Base-by-base conservation (phyloP, 768 basidiomycete species). In the Tulasnella sp. region DNA sequence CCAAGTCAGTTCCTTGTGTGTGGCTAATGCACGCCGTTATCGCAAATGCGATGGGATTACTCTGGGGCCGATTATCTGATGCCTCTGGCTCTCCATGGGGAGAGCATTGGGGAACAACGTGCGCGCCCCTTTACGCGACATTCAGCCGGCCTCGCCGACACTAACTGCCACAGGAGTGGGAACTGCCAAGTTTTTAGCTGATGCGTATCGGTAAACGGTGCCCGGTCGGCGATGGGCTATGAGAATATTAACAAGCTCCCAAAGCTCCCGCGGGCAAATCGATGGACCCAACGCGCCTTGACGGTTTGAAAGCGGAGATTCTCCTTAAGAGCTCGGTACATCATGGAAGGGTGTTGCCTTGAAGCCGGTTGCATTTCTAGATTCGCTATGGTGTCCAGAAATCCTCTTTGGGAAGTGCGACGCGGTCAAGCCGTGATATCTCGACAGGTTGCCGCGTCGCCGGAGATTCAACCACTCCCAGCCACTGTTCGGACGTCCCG, bases 11-110 rank as follows among this genome's bases (percentile, higher is more conserved):
- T 64, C 12, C 45, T n/a, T 64, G 14, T 4, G 12, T 31, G 58
- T 31, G 58, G 2, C 25, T 64, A 64, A 31, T 25, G n/a, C 58
- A 64, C 58, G 58, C 58, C 58, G 58, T 31, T 25, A 64, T 64
- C 25, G 45, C 45, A 49, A 49, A 49, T 49, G 45, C 45, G 45
- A 49, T 49, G 58, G 58, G 31, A 25, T 64, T n/a, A 31, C 58
- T 64, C 58, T 64, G 58, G 58, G 58, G 58, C 58, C 58, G 58
- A 64, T 64, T 64, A 64, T 64, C 58, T 25, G 58, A 64, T 64
- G 14, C 29, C 3, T 11, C 58, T 31, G n/a, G 54, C 54, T 25
- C 54, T 58, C 54, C 54, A 58, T 58, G 58, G 58, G 58, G 58
- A 64, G 29, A 25, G 25, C 58, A 29, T 11, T 64, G 58, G 58